phyloP scores from a whole-genome alignment of 2,329 filamentous ascomycete genomes.

The Akanthomyces lecanii region DNA sequence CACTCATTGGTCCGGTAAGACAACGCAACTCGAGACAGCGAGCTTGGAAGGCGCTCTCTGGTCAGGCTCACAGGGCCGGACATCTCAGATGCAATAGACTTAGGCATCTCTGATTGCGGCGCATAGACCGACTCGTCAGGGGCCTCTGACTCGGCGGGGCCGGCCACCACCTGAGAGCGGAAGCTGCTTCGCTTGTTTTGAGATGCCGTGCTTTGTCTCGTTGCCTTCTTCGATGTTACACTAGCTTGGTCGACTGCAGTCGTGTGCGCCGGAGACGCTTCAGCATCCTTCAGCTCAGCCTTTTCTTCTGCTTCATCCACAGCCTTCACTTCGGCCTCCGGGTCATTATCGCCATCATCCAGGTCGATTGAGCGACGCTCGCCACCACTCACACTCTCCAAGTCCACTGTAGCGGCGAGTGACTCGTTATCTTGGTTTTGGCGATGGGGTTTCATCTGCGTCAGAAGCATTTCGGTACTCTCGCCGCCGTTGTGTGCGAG shows the following conservation, averaged over 20 bases:
- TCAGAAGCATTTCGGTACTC: conserved; percentile 46
- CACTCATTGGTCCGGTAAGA: conserved; percentile 92
- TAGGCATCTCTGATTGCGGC: conserved; percentile 29
- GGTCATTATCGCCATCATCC: neutral
- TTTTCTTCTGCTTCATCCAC: neutral
- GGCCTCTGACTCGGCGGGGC: neutral
- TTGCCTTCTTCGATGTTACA: neutral
- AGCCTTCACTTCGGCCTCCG: neutral
- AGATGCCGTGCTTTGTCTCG: neutral
- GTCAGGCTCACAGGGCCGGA: conserved; percentile 49
- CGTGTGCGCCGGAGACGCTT: neutral
- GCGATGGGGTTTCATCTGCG: conserved; percentile 23
- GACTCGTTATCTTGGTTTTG: conserved; percentile 46
- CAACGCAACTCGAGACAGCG: conserved; percentile 70
- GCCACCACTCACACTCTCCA: conserved; percentile 41
- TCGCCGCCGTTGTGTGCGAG: conserved; percentile 27
- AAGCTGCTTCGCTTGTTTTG: neutral
- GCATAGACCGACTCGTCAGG: neutral
- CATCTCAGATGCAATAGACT: conserved; percentile 39
- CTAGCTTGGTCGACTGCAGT: neutral
- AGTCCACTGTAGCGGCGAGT: conserved; percentile 55
- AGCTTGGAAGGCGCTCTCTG: conserved; percentile 61
- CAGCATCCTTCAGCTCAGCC: neutral
- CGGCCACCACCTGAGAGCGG: neutral
- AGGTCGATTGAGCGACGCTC: conserved; percentile 28